Evolutionary conservation across 768 basidiomycete species (phyloP).

Genomic region (Tubosaeta brunneosetosa): DNA sequence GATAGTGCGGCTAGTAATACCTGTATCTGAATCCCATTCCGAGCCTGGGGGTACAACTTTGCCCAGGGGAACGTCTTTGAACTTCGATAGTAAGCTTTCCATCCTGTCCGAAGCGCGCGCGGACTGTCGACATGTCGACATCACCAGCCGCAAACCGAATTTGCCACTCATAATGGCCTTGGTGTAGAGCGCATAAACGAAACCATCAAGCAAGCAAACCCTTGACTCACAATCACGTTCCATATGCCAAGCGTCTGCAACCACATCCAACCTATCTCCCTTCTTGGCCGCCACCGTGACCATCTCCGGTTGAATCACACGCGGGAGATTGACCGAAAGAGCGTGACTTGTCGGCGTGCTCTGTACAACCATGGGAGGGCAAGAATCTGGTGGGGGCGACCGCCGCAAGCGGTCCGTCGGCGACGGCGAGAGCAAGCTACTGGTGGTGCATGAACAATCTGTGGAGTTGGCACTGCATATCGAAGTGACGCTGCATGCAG

Average conservation of each 20-base stretch:
- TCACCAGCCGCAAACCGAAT: constrained; percentile 51
- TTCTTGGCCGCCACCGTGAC: constrained; percentile 58
- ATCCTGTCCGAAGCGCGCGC: constrained; percentile 44
- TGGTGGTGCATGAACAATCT: constrained; percentile 11
- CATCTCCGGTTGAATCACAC: constrained; percentile 52
- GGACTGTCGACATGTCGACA: constrained; percentile 49
- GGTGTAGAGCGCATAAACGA: constrained; percentile 1
- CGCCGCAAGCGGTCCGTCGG: constrained; percentile 30
- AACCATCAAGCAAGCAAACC: not conserved
- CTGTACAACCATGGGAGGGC: constrained; percentile 43
- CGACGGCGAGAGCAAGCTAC: constrained; percentile 19
- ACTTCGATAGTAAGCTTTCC: constrained; percentile 49
- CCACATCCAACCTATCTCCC: constrained; percentile 51
- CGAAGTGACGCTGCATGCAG: constrained; percentile 25
- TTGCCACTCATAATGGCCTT: constrained; percentile 62
- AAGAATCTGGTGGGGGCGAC: constrained; percentile 30
- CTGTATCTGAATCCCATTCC: constrained; percentile 30
- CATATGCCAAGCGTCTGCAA: constrained; percentile 61
- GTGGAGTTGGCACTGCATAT: constrained; percentile 17
- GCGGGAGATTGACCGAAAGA: constrained; percentile 46
- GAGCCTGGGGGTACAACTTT: constrained; percentile 19
- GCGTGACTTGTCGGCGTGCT: constrained; percentile 39
- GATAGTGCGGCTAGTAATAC: constrained; percentile 13
- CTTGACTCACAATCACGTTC: constrained; percentile 51
- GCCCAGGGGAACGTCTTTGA: constrained; percentile 25